phyloP scores from a whole-genome alignment of 345 rosid species.

The Salix dunnii region DNA sequence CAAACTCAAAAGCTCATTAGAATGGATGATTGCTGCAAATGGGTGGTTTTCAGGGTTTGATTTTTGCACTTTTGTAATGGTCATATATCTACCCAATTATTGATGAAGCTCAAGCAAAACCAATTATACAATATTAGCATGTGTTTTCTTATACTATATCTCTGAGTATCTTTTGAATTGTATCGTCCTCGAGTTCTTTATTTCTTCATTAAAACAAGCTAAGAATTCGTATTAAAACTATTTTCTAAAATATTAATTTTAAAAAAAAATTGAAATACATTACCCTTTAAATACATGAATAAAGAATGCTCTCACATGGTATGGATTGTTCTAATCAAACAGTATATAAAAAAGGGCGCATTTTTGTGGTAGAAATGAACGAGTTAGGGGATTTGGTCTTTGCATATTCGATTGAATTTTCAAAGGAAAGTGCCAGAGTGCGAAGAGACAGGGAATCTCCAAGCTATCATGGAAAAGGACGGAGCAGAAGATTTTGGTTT shows the following conservation, averaged over 20 bases:
- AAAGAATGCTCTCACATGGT: no score
- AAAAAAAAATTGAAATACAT: no score
- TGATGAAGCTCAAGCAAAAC: background rate
- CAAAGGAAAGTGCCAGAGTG: background rate
- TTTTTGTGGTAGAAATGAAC: no score
- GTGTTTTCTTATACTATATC: background rate
- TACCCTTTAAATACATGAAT: no score
- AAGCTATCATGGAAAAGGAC: constrained; percentile 17
- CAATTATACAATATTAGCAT: background rate
- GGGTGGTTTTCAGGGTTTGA: constrained; percentile 14
- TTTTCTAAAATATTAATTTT: no score
- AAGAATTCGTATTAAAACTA: no score
- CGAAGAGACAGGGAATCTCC: constrained; percentile 20
- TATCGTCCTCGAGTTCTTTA: no score
- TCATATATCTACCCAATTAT: constrained; percentile 23
- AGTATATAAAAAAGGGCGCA: no score
- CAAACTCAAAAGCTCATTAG: constrained; percentile 1
- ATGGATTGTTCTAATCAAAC: no score
- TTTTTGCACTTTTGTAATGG: constrained; percentile 6
- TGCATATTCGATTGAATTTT: background rate
- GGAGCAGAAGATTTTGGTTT: constrained; percentile 9
- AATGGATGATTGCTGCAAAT: constrained; percentile 21
- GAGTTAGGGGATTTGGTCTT: no score
- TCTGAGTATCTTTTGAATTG: background rate
- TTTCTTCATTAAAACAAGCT: no score